Conservation (phyloP, 306 rosid species). For the Clitoria ternatea region DNA sequence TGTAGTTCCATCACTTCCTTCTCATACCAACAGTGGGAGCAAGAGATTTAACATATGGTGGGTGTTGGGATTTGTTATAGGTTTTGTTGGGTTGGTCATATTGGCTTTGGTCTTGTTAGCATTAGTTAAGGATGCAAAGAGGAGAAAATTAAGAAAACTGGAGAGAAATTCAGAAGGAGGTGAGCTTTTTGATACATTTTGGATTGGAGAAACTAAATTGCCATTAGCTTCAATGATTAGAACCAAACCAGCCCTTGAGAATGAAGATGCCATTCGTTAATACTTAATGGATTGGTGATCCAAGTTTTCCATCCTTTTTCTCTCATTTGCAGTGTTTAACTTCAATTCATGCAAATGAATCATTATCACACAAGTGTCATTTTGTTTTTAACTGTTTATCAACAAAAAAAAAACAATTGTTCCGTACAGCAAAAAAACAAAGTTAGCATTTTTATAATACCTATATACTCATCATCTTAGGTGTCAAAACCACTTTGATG, state of each 20-base stretch:
- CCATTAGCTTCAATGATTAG: constrained; percentile 73
- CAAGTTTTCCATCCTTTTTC: background rate
- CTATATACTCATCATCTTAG: background rate
- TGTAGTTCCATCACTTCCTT: constrained; percentile 42
- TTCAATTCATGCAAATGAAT: constrained; percentile 17
- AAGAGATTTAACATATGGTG: constrained; percentile 30
- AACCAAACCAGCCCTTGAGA: constrained; percentile 75
- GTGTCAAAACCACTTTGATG: background rate
- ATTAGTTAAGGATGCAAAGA: constrained; percentile 31
- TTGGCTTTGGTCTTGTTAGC: constrained; percentile 32
- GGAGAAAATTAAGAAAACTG: constrained; percentile 42
- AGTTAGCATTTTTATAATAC: background rate
- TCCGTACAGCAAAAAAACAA: constrained; percentile 7
- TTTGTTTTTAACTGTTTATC: background rate
- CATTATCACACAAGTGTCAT: background rate
- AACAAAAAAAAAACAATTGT: constrained; percentile 5
- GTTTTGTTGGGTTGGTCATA: constrained; percentile 41
- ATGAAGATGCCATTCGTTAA: constrained; percentile 25
- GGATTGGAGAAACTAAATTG: constrained; percentile 81
- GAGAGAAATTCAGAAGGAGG: constrained; percentile 62
- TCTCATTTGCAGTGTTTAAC: background rate
- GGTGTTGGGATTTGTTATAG: constrained; percentile 48
- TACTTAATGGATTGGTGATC: background rate
- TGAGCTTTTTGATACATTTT: constrained; percentile 54
- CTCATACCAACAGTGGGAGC: background rate